A percentile compares a stretch with the other conserved stretches of the same genome.
Conservation (phyloP, 345 rosid species). For the Hibiscus mutabilis region DNA sequence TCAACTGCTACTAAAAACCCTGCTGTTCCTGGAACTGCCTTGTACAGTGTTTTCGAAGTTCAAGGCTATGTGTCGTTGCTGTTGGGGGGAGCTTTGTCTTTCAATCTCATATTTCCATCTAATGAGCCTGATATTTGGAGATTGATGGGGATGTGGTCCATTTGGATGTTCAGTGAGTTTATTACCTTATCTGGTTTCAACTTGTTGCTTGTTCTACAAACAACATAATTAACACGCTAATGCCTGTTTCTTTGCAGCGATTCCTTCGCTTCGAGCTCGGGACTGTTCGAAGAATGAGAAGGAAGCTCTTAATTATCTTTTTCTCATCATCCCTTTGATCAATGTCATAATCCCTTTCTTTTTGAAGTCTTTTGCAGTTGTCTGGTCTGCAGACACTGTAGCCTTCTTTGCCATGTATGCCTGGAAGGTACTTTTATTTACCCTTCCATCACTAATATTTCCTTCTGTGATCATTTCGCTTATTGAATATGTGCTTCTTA, state of each 20-base stretch:
- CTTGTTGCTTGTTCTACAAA: neutral
- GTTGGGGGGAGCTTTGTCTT: constrained; percentile 44
- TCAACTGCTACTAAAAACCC: constrained; percentile 87
- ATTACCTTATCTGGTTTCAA: neutral
- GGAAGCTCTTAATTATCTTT: constrained; percentile 90
- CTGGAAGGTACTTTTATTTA: constrained; percentile 66
- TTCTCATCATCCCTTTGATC: constrained; percentile 71
- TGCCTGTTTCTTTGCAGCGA: constrained; percentile 40
- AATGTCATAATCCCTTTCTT: constrained; percentile 87
- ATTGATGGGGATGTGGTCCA: constrained; percentile 99
- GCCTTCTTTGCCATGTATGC: constrained; percentile 89
- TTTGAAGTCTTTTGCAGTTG: constrained; percentile 78
- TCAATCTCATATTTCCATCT: constrained; percentile 57
- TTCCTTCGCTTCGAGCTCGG: constrained; percentile 80
- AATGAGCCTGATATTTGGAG: constrained; percentile 92
- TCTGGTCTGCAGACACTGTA: constrained; percentile 86
- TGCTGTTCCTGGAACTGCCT: constrained; percentile 81
- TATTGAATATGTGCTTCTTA: constrained; percentile 11
- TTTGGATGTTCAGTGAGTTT: constrained; percentile 96
- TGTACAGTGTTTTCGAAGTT: constrained; percentile 84
- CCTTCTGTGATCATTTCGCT: neutral
- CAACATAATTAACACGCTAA: neutral
- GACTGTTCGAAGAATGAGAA: constrained; percentile 48
- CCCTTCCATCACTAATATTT: neutral
- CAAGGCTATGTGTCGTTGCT: constrained; percentile 77